These are phyloP conservation scores for Petunia axillaris DNA, from an alignment of 257 asterid species.

Conservation along the genomic window DNA sequence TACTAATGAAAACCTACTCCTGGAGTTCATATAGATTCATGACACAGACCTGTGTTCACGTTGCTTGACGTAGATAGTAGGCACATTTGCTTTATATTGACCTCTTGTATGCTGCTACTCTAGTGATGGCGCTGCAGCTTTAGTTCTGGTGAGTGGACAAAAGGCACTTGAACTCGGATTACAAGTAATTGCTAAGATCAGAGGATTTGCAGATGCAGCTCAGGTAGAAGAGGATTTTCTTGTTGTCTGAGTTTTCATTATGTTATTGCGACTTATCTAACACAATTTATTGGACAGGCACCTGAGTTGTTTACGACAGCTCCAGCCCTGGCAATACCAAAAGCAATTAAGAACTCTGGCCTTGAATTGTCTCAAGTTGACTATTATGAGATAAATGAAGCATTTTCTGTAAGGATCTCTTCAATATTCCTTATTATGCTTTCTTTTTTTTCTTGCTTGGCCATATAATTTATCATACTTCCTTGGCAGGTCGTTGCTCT, in stretches of 20 bases:
- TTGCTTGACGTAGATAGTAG: neutral
- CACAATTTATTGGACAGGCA: conserved; percentile 61
- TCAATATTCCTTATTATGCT: neutral
- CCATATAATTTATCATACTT: conserved; percentile 10
- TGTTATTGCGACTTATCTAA: conserved; percentile 25
- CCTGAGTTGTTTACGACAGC: conserved; percentile 93
- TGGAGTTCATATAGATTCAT: neutral
- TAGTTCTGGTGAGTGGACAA: conserved; percentile 87
- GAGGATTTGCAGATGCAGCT: conserved; percentile 96
- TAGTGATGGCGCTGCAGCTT: conserved; percentile 95
- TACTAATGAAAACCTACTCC: neutral
- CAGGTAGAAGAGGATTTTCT: conserved; percentile 55
- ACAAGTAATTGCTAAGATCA: conserved; percentile 71
- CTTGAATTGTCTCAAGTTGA: conserved; percentile 71
- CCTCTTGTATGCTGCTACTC: neutral
- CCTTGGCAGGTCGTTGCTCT: conserved; percentile 90
- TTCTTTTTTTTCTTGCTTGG: neutral
- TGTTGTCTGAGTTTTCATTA: conserved; percentile 16
- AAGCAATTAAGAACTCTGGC: conserved; percentile 80
- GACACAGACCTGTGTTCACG: neutral
- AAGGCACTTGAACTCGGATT: conserved; percentile 76
- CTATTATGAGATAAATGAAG: conserved; percentile 90
- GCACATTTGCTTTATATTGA: neutral
- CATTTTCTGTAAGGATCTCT: conserved; percentile 74
- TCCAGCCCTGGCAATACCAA: conserved; percentile 95